Conservation (phyloP, 1,284 basidiomycete species). For the Acaromyces ingoldii region DNA sequence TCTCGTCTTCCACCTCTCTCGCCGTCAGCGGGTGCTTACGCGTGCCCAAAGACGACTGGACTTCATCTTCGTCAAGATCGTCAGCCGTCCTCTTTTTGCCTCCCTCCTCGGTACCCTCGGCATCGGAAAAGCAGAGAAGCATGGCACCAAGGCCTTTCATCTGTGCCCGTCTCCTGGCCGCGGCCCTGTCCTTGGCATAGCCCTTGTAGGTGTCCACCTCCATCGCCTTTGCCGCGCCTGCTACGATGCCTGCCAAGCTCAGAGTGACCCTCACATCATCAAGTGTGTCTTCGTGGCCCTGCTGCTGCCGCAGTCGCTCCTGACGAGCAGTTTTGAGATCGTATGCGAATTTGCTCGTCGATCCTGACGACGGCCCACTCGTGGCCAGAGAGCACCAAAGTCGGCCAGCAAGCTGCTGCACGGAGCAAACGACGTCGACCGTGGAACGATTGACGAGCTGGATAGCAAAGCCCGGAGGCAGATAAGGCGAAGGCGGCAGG, state of each 20-base stretch:
- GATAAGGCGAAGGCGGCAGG: neutral
- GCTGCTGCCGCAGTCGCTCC: neutral
- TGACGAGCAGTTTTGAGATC: neutral
- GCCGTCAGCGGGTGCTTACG: too few relatives aligned
- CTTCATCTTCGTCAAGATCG: too few relatives aligned
- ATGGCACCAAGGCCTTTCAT: too few relatives aligned
- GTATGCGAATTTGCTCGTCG: neutral
- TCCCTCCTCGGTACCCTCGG: too few relatives aligned
- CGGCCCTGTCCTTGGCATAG: too few relatives aligned
- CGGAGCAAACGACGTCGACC: neutral
- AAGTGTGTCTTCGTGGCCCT: neutral
- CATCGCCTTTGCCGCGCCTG: neutral
- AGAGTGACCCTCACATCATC: neutral
- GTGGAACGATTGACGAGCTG: conserved; percentile 1
- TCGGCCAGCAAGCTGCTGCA: conserved; percentile 4
- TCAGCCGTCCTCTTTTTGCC: too few relatives aligned
- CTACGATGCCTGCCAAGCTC: neutral
- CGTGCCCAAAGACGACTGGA: too few relatives aligned
- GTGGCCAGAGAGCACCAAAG: conserved; percentile 1
- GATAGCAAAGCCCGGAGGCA: conserved; percentile 1
- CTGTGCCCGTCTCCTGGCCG: too few relatives aligned
- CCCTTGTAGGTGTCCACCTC: neutral
- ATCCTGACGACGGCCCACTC: too few relatives aligned
- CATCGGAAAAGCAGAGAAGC: too few relatives aligned
- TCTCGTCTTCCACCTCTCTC: too few relatives aligned